Conservation (phyloP, 2,329 filamentous ascomycete genomes). For the Thielaviopsis ethacetica region DNA sequence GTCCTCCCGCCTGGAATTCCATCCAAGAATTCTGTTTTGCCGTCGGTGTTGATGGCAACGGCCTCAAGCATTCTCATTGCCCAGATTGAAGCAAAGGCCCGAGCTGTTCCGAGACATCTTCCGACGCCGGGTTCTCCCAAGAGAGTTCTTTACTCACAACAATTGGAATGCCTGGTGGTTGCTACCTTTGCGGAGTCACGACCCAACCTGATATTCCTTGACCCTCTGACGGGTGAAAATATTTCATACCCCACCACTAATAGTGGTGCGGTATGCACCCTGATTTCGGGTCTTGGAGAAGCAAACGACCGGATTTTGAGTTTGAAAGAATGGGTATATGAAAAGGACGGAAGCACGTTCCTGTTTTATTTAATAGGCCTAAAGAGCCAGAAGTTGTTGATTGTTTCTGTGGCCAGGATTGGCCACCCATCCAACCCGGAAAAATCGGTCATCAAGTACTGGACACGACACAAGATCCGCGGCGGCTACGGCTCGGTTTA, state of each 20-base stretch:
- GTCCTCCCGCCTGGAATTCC: conserved; percentile 1
- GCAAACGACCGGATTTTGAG: conserved; percentile 41
- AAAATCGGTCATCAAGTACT: conserved; percentile 30
- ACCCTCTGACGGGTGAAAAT: conserved; percentile 35
- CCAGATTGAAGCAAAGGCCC: conserved; percentile 29
- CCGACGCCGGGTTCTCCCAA: conserved; percentile 30
- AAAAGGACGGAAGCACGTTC: conserved; percentile 39
- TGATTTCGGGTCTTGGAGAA: conserved; percentile 40
- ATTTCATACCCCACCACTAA: conserved; percentile 31
- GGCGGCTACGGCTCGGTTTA: conserved; percentile 32
- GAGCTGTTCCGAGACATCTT: conserved; percentile 33
- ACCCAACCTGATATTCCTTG: conserved; percentile 38
- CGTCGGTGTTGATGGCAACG: conserved; percentile 26
- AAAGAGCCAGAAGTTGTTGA: conserved; percentile 34
- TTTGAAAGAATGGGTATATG: conserved; percentile 47
- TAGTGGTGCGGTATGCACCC: conserved; percentile 25
- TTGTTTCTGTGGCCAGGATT: conserved; percentile 27
- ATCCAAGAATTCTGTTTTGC: background rate
- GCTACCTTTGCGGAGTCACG: conserved; percentile 27
- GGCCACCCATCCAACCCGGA: conserved; percentile 10
- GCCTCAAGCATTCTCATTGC: conserved; percentile 35
- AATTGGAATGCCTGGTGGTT: conserved; percentile 37
- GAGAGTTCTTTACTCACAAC: conserved; percentile 37
- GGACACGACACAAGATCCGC: conserved; percentile 33
- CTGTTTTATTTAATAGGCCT: conserved; percentile 47